Evolutionary conservation across 345 rosid genomes (phyloP), one percentile per base, ranked within the genome.

Genomic region (Orychophragmus violaceus): DNA sequence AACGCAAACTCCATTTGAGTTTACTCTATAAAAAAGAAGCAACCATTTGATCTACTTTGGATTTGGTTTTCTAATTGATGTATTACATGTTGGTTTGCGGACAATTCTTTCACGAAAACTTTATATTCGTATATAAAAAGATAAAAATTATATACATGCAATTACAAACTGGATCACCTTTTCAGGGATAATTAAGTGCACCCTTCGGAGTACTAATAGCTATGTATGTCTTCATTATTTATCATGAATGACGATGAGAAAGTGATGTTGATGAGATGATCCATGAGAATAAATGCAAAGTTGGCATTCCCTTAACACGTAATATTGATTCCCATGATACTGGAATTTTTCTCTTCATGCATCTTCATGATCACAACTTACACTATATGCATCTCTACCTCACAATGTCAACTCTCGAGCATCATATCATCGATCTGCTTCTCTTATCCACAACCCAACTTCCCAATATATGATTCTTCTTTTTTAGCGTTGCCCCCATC

Each of bases 281-380:
- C 17, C 30, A 64, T 12, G 29, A 58, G 62, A 74, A 74, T 44
- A 49, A 18, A 66, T 44, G 19, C 72, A 59, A 52, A 74, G 64
- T 74, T 67, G 77, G 60, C 72, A 66, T 74, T 67, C 77, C 64
- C 32, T 49, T 19, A 41, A 73, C 77, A 73, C 72, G 77, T 66
- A 73, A 66, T 23, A 66, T 2, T 24, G 71, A 72, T 49, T 61
- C 74, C 50, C 52, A 28, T 37, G 50, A 27, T 35, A 58, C 19
- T 66, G 12, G 77, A 59, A 52, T 44, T 59, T 58, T 11, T n/a
- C 49, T 60, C 62, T 28, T 59, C 59, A 66, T 67, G 48, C 76
- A 72, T 57, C 39, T n/a, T n/a, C n/a, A n/a, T n/a, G n/a, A 70
- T 70, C 75, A 53, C 68, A 70, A 62, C 8, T 41, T 53, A 62